These are phyloP conservation scores for Boletus vinaceobasis DNA, from an alignment of 768 basidiomycete species.

Conservation along the genomic window DNA sequence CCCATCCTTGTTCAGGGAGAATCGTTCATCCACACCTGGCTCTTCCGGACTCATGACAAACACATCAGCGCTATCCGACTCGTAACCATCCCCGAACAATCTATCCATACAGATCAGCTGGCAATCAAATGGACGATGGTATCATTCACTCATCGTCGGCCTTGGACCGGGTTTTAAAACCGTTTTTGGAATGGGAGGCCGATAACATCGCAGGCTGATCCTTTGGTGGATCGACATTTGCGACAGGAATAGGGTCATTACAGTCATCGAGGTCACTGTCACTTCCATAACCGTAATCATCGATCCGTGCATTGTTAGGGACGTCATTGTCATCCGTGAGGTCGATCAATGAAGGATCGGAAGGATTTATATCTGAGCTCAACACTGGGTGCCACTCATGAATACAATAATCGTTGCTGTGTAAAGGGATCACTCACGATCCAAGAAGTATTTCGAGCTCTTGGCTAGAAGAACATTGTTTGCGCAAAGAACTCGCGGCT, in stretches of 20 bases:
- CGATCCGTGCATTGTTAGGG: too few species aligned
- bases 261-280: too few species aligned
- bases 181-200: not conserved
- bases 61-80: slow-evolving; percentile 15
- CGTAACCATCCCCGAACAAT: slow-evolving; percentile 8
- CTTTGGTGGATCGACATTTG: not conserved
- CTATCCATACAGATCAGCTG: slow-evolving; percentile 2
- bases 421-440: too few species aligned
- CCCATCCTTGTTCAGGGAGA: not conserved
- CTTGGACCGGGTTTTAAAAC: not conserved
- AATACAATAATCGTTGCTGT: not conserved
- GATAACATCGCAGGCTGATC: not conserved
- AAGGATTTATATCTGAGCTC: slow-evolving; percentile 1
- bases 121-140: not conserved
- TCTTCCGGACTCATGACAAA: slow-evolving; percentile 16
- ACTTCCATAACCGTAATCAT: too few species aligned
- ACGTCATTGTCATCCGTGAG: slow-evolving; percentile 8
- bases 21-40: not conserved
- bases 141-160: slow-evolving; percentile 6
- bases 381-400: too few species aligned
- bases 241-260: slow-evolving; percentile 7
- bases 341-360: slow-evolving; percentile 11
- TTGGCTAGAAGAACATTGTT: too few species aligned
- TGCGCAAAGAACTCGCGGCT: too few species aligned
- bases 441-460: too few species aligned